Evolutionary conservation across 176 grass and related monocot species (phyloP), one percentile per base, ranked within the genome.

Genomic region (Ananas comosus): DNA sequence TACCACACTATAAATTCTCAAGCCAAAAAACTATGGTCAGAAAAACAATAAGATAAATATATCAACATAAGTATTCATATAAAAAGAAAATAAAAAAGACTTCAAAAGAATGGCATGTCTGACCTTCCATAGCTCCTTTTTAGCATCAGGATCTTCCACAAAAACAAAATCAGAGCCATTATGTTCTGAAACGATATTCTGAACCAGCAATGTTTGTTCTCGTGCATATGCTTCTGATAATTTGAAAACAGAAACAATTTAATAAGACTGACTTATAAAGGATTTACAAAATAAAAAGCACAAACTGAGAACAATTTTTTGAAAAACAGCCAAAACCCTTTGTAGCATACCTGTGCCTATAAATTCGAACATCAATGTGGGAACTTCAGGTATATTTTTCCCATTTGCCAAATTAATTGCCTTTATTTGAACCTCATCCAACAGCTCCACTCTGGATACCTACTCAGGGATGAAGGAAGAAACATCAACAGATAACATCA

Each of bases 301-400:
- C 54, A 61, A 18, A 16, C 6, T n/a, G 4, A n/a, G 21, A 61
- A 61, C n/a, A 61, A 61, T 2, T 61, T 18, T 10, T 61, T 18
- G 16, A 18, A 61, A 19, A 61, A 6, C 16, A 61, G 21, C 21
- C 56, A 61, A 61, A 17, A 16, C 16, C 16, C 9, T 61, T 22
- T 10, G 56, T 79, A 66, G 9, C 13, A 64, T 88, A 92, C 94
- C 89, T 88, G 94, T 97, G 51, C 94, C 94, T 83, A 97, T 86
- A 66, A 97, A 97, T 74, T 97, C 94, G 83, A 97, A 97, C 94
- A 97, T 97, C 80, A 97, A 79, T 21, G 94, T 97, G 0, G 94
- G 89, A 53, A 83, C 82, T 88, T 97, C 89, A 77, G 86, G 84
- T 69, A 97, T 83, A n/a, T 50, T 83, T 86, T 93, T 97, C 69